Base-by-base conservation (phyloP, 345 rosid genomes). In the Salix exigua region DNA sequence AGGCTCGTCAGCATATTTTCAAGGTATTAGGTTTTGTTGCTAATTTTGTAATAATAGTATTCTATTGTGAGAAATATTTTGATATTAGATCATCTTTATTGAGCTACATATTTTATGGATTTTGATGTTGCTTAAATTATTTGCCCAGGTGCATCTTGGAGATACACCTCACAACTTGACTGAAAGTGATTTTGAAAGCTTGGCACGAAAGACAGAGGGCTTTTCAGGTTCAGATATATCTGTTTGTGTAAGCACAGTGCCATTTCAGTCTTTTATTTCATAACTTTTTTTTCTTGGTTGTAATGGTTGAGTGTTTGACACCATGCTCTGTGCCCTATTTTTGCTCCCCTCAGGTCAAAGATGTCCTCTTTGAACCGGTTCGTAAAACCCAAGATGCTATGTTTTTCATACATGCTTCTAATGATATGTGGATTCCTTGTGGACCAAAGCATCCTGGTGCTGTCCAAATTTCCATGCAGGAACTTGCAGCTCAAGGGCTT, bases 221-320 rank as follows among this genome's bases (percentile, higher is more conserved):
- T 94, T 92, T 82, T 94, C 98, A 42, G 98, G 98, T 82, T 94
- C 98, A 78, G 98, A 94, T 86, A 84, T 94, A 66, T 46, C 98
- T 65, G 98, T 94, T 83, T 94, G 97, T 86, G 98, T 94, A 88
- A 80, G 98, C 82, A 73, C 44, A 73, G 14, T 63, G 65, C 31
- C 48, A 63, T 23, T 31, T 37, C 71, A 37, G 60, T 14, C 26
- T 16, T 55, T 50, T 17, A 61, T 25, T 1, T 66, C 23, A 3
- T 30, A 38, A 11, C 31, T 30, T 21, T 2, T 28, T 40, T 61
- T 55, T 44, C 60, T 37, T 62, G 7, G 6, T 72, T 37, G 23
- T 61, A 61, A 6, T 10, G 68, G 26, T 37, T 31, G 66, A 33
- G 42, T 53, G 74, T 46, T 21, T 66, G 21, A 63, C 42, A 19